phyloP scores from a whole-genome alignment of 2,329 filamentous ascomycete species.

The Stemphylium vesicarium region DNA sequence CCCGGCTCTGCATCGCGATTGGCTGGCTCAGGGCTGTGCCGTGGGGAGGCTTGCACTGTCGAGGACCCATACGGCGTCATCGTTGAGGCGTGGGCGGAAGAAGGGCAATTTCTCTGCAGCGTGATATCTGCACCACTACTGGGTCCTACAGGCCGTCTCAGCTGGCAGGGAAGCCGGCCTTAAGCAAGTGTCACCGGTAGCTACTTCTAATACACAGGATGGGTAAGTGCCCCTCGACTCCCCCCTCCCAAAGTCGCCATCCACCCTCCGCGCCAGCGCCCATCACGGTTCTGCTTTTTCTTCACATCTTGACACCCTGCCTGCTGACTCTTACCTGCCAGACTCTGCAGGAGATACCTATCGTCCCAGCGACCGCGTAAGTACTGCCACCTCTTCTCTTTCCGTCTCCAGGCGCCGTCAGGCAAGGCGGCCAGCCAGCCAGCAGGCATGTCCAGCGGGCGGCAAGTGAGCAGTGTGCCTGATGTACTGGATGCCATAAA shows the following conservation, averaged over 20 bases:
- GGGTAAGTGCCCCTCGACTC: slow-evolving; percentile 36
- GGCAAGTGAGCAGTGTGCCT: slow-evolving; percentile 9
- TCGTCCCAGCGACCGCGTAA: slow-evolving; percentile 33
- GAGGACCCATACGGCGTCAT: slow-evolving; percentile 40
- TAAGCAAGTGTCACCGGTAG: slow-evolving; percentile 33
- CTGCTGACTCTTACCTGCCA: slow-evolving; percentile 28
- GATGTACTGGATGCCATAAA: background rate
- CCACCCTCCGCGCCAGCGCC: slow-evolving; percentile 24
- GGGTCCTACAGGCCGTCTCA: slow-evolving; percentile 38
- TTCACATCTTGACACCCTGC: slow-evolving; percentile 21
- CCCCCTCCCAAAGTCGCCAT: slow-evolving; percentile 20
- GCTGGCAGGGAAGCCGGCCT: slow-evolving; percentile 38
- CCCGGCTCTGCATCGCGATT: slow-evolving; percentile 33
- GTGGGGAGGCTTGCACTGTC: slow-evolving; percentile 38
- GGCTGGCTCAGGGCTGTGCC: slow-evolving; percentile 30
- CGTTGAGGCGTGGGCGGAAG: slow-evolving; percentile 23
- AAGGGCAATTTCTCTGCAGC: slow-evolving; percentile 46
- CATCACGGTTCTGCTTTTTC: slow-evolving; percentile 33
- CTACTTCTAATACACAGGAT: slow-evolving; percentile 37
- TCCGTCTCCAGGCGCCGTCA: slow-evolving; percentile 3
- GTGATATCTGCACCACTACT: slow-evolving; percentile 35
- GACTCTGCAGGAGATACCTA: slow-evolving; percentile 31
- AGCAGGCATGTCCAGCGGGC: background rate
- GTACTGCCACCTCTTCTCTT: slow-evolving; percentile 18
- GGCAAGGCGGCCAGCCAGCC: background rate